These are phyloP conservation scores for Sugiyamaella qingdaonensis DNA, from an alignment of 805 yeast genomes.

Conservation along the genomic window DNA sequence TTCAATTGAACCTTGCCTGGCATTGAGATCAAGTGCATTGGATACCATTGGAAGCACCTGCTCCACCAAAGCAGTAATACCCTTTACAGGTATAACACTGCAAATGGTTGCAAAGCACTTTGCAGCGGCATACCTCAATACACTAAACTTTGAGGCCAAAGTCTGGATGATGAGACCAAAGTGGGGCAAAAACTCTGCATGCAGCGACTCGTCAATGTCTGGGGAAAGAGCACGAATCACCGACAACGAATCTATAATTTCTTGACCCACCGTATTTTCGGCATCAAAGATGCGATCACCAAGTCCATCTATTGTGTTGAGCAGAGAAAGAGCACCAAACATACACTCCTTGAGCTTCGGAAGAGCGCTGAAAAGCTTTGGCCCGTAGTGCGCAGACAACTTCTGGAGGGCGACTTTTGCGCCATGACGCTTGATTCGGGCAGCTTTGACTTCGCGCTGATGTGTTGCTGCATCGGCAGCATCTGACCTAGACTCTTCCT, in stretches of 20 bases:
- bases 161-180: slow-evolving; percentile 50
- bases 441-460: slow-evolving; percentile 64
- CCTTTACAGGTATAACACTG: slow-evolving; percentile 58
- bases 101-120: slow-evolving; percentile 82
- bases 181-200: slow-evolving; percentile 45
- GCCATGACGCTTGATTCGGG: slow-evolving; percentile 80
- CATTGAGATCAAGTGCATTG: slow-evolving; percentile 63
- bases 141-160: slow-evolving; percentile 68
- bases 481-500: slow-evolving; percentile 67
- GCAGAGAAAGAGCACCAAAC: slow-evolving; percentile 56
- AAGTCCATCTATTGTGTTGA: slow-evolving; percentile 28
- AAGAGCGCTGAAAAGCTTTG: slow-evolving; percentile 50
- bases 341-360: slow-evolving; percentile 64
- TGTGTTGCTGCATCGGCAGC: slow-evolving; percentile 57
- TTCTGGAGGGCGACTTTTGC: slow-evolving; percentile 66
- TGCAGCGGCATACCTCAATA: slow-evolving; percentile 84
- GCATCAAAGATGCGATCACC: slow-evolving; percentile 29
- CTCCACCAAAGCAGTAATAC: slow-evolving; percentile 77
- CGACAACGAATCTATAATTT: slow-evolving; percentile 81
- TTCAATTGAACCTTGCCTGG: slow-evolving; percentile 93
- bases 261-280: slow-evolving; percentile 56
- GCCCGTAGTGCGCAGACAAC: slow-evolving; percentile 51
- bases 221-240: slow-evolving; percentile 71
- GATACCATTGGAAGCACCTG: slow-evolving; percentile 73
- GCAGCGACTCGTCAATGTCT: slow-evolving; percentile 47